Conservation (phyloP, 1,284 basidiomycete species). For the Trichosporon asahii region DNA sequence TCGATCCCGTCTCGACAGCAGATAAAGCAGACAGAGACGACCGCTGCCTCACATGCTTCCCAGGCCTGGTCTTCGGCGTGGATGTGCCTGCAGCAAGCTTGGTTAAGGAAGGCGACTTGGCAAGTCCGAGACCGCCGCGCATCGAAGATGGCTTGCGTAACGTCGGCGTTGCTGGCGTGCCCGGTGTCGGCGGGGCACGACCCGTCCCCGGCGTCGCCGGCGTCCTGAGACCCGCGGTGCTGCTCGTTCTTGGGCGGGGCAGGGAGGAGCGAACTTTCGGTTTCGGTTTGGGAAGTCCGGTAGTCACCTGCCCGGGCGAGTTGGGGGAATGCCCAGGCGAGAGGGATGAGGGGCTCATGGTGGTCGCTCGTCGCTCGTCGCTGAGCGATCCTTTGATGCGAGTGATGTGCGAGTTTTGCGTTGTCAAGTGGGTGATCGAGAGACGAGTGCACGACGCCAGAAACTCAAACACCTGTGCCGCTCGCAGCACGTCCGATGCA, state of each 20-base stretch:
- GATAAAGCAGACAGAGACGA: not conserved
- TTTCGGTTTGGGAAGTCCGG: not conserved
- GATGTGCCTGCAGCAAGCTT: not conserved
- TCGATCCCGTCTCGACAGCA: not conserved
- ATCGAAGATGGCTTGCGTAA: not conserved
- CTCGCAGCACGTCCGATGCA: not conserved
- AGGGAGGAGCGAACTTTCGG: not conserved
- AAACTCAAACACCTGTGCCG: conserved; percentile 1
- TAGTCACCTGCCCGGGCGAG: not conserved
- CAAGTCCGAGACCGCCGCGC: not conserved
- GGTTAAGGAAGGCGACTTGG: not conserved
- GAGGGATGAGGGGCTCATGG: not conserved
- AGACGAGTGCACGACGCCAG: not conserved
- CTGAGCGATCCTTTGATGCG: not conserved
- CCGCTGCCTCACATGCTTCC: not conserved
- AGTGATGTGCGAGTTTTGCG: not conserved
- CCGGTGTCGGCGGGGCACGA: not conserved
- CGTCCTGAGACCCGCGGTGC: not conserved
- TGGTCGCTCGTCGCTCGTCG: not conserved
- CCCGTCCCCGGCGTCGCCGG: not conserved
- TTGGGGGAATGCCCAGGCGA: not conserved
- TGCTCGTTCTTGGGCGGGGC: not conserved
- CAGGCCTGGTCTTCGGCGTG: not conserved
- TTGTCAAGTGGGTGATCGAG: not conserved
- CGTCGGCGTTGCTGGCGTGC: not conserved